Conservation (phyloP, 306 rosid genomes). For the Abrus precatorius region DNA sequence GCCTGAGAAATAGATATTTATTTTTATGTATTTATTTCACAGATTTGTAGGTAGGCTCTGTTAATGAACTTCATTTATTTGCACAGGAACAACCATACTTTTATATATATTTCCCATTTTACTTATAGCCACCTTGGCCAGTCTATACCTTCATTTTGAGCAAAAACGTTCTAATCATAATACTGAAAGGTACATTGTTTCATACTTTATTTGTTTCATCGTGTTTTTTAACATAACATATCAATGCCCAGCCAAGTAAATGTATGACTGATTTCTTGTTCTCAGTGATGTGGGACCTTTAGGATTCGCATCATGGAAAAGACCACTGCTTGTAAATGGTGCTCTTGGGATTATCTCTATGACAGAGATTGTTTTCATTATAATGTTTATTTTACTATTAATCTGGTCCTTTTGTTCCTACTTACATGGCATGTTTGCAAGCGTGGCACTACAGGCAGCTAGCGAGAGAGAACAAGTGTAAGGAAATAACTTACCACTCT, state of each 20-base stretch:
- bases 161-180: slow-evolving; percentile 33
- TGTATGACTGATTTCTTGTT: slow-evolving; percentile 37
- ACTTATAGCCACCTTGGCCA: slow-evolving; percentile 55
- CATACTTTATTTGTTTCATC: neutral
- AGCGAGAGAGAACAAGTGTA: slow-evolving; percentile 51
- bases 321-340: slow-evolving; percentile 57
- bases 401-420: slow-evolving; percentile 65
- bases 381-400: slow-evolving; percentile 60
- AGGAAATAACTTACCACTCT: slow-evolving; percentile 41
- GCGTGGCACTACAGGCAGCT: slow-evolving; percentile 41
- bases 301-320: slow-evolving; percentile 53
- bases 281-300: slow-evolving; percentile 40
- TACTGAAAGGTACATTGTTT: slow-evolving; percentile 47
- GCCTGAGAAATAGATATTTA: neutral
- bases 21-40: neutral
- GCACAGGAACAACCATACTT: slow-evolving; percentile 56
- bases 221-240: neutral
- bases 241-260: neutral
- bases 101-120: slow-evolving; percentile 60
- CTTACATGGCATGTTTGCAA: slow-evolving; percentile 56
- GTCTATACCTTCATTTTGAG: slow-evolving; percentile 57
- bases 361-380: slow-evolving; percentile 54
- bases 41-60: no score
- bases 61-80: neutral
- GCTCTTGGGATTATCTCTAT: slow-evolving; percentile 67